Evolutionary conservation across 176 grass and related monocot species (phyloP).

Genomic region (Oryza rufipogon): DNA sequence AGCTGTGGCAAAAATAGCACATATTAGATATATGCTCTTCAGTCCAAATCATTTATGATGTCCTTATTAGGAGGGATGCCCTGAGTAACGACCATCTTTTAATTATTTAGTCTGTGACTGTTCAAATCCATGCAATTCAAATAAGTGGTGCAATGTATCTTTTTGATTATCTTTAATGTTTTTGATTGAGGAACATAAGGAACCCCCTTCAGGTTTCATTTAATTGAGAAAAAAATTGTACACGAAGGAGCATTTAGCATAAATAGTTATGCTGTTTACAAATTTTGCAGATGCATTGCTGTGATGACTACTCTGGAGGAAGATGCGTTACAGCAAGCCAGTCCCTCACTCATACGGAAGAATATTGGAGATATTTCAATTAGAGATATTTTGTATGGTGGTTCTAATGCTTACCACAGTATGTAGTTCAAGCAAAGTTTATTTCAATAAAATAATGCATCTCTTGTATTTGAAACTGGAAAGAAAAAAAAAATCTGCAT

Average conservation of each 20-base stretch:
- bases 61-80: conserved; percentile 6
- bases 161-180: background rate
- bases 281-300: conserved; percentile 86
- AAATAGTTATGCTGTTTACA: conserved; percentile 27
- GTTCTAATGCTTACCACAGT: conserved; percentile 75
- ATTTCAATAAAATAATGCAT: conserved; percentile 48
- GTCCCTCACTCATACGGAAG: conserved; percentile 78
- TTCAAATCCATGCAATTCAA: conserved; percentile 8
- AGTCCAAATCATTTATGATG: background rate
- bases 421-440: conserved; percentile 68
- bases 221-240: background rate
- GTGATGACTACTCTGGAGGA: conserved; percentile 90
- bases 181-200: background rate
- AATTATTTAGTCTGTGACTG: conserved; percentile 1
- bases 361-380: conserved; percentile 93
- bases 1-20: background rate
- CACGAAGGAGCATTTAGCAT: background rate
- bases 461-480: conserved; percentile 44
- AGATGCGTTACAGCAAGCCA: conserved; percentile 65
- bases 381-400: conserved; percentile 87
- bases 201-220: background rate
- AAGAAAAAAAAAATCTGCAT: conserved; percentile 19
- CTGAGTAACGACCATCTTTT: background rate
- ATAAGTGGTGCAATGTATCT: background rate
- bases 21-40: background rate